A percentile compares a stretch with the other conserved stretches of the same genome.
Evolutionary conservation across 2,329 filamentous ascomycete genomes (phyloP).

Genomic region (Colletotrichum sp.): DNA sequence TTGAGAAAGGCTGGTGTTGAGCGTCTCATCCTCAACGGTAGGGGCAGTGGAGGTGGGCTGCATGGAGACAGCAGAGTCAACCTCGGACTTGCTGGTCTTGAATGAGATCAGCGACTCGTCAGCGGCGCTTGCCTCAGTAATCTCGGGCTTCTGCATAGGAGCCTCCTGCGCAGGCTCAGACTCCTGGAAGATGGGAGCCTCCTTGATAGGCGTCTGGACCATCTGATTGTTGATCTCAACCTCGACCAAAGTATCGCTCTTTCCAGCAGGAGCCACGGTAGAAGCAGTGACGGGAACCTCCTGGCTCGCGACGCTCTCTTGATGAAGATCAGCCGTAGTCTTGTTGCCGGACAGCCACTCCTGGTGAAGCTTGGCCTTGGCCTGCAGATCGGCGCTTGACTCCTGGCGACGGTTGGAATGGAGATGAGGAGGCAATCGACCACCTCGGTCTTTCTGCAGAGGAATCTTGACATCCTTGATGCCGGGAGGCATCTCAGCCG

Average conservation of each 20-base stretch:
- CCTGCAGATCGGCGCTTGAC: not conserved
- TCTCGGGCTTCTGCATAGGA: not conserved
- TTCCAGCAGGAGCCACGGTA: not conserved
- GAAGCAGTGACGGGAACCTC: not conserved
- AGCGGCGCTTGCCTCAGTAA: not conserved
- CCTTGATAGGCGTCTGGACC: not conserved
- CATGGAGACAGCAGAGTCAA: not conserved
- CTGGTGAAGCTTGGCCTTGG: not conserved
- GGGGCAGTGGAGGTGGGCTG: not conserved
- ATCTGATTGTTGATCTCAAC: not conserved
- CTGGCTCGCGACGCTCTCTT: not conserved
- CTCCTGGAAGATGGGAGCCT: not conserved
- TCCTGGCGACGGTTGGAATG: not conserved
- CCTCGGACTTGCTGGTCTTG: not conserved
- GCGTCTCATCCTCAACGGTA: not conserved
- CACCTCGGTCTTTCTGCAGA: not conserved
- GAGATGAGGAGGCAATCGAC: not conserved
- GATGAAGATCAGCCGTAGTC: not conserved
- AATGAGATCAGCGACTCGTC: not conserved
- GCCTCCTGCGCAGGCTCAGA: not conserved
- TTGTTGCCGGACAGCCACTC: not conserved
- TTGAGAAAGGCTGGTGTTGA: not conserved
- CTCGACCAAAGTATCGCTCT: not conserved
- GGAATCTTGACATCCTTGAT: slow-evolving; percentile 7
- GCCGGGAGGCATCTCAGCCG: not conserved